Percentiles rank a stretch among this genome's conserved stretches.
phyloP scores from a whole-genome alignment of 2,329 filamentous ascomycete species.

The Pseudocercospora musae region DNA sequence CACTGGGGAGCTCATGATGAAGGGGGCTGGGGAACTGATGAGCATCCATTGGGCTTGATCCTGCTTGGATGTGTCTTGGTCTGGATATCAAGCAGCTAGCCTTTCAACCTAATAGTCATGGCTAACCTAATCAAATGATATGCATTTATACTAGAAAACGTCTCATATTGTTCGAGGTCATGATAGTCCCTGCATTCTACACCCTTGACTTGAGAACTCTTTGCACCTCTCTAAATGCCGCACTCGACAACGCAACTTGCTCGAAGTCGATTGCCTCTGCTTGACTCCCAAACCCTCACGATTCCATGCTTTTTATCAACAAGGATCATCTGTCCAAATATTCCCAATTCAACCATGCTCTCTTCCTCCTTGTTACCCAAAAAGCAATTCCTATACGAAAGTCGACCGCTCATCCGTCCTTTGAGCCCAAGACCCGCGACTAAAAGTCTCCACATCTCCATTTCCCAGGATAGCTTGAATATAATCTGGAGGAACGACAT shows the following conservation, averaged over 20 bases:
- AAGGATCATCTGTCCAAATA: constrained; percentile 24
- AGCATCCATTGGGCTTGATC: background rate
- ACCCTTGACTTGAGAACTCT: background rate
- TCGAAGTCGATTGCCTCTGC: constrained; percentile 6
- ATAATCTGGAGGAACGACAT: constrained; percentile 22
- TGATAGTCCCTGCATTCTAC: background rate
- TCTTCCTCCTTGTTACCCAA: constrained; percentile 11
- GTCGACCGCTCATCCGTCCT: background rate
- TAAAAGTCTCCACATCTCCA: constrained; percentile 13
- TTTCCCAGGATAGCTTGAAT: constrained; percentile 21
- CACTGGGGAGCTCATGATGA: constrained; percentile 8
- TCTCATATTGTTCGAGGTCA: no score
- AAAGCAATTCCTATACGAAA: constrained; percentile 23
- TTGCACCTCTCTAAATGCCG: constrained; percentile 15
- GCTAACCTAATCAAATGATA: background rate
- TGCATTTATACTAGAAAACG: no score
- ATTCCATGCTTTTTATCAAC: constrained; percentile 24
- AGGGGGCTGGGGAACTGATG: background rate
- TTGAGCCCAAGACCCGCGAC: background rate
- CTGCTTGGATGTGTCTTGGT: background rate
- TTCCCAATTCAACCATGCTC: constrained; percentile 18
- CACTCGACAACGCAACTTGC: constrained; percentile 11
- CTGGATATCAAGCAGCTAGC: background rate
- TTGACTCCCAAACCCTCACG: constrained; percentile 23
- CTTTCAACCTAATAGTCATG: background rate